Conservation (phyloP, 805 yeast species). For the Candida xyloterini region DNA sequence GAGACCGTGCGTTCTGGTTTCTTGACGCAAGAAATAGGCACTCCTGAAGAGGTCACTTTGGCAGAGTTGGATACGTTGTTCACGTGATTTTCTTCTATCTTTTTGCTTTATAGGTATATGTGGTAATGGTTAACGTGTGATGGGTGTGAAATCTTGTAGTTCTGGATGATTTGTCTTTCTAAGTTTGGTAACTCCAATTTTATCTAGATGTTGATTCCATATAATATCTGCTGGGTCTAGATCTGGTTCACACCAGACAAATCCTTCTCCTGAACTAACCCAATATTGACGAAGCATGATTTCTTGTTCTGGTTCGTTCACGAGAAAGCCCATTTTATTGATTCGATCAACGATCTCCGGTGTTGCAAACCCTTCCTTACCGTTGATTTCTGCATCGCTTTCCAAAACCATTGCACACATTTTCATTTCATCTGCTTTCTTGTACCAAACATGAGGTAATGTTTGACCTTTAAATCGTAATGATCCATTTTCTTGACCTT, state of each 20-base stretch:
- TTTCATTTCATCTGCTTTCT: conserved; percentile 64
- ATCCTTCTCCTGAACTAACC: conserved; percentile 83
- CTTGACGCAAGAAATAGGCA: conserved; percentile 69
- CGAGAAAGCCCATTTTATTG: conserved; percentile 36
- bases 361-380: conserved; percentile 40
- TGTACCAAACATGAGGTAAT: conserved; percentile 58
- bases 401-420: conserved; percentile 65
- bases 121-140: conserved; percentile 14
- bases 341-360: conserved; percentile 29
- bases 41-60: conserved; percentile 75
- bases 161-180: conserved; percentile 25
- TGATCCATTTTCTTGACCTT: conserved; percentile 48
- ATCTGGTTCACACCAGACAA: conserved; percentile 88
- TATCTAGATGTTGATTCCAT: conserved; percentile 33
- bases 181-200: conserved; percentile 29
- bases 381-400: conserved; percentile 55
- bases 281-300: conserved; percentile 75
- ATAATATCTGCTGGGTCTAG: conserved; percentile 76
- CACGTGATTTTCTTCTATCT: conserved; percentile 18
- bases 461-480: conserved; percentile 66
- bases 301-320: conserved; percentile 61
- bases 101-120: conserved; percentile 12
- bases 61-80: conserved; percentile 62
- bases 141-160: conserved; percentile 5
- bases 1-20: conserved; percentile 75